Base-by-base conservation (phyloP, 2,329 filamentous ascomycete species). In the Colletotrichum simmondsii region DNA sequence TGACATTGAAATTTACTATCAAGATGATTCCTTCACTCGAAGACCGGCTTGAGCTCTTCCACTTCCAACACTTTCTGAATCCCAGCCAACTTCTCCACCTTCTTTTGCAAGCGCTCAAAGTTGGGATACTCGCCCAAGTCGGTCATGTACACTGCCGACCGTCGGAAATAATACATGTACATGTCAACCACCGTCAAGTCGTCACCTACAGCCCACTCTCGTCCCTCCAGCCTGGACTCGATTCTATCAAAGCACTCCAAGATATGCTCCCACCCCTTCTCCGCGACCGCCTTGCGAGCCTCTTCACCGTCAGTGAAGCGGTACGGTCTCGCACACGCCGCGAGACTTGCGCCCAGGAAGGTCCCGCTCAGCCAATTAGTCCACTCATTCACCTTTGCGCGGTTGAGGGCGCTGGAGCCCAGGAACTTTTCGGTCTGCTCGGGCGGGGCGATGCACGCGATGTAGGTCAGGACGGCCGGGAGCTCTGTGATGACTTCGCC, bases 401-500 rank as follows among this genome's bases (percentile, higher is more conserved):
- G 42, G 42, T 49, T 1, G 42, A 49, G 19, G 8, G 42, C 42
- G 3, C 42, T 49, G 42, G 42, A 49, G 8, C 42, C 42, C 19
- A 49, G 42, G 16, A 49, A 22, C 42, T 11, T 49, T 10, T 22
- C 42, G 42, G 42, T 49, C 5, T 49, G 42, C 19, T 22, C 42
- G 1, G 42, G 8, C 8, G 76, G 77, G 0, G 78, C 54, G 1
- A 81, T 73, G 0, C 77, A 77, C 2, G 78, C 76, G 58, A 82
- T 77, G 75, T 80, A 83, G 22, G 66, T 79, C 3, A 82, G 62
- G 7, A 84, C 71, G 5, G 81, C 82, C 0, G 78, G 77, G 62
- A 79, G 72, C 66, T 84, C 82, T 1, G 80, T 82, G 52, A 84
- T 76, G 56, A 78, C 46, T n/a, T 78, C 75, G 6, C 73, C 72